These are phyloP conservation scores for Grosmannia penicillata DNA, from an alignment of 2,329 filamentous ascomycete genomes.

Conservation along the genomic window DNA sequence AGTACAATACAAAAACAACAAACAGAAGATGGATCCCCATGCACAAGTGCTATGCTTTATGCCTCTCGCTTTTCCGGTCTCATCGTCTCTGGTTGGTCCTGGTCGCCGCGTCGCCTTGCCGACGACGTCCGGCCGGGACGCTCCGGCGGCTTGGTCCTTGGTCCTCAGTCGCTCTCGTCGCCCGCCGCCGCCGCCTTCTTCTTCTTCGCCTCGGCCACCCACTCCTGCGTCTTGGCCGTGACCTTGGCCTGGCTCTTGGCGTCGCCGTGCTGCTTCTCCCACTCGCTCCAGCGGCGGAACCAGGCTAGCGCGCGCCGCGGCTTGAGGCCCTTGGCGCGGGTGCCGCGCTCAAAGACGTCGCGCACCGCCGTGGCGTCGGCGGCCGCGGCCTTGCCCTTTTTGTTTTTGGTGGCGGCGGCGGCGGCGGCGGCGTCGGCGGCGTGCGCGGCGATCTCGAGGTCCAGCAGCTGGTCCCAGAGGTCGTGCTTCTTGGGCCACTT, in stretches of 20 bases:
- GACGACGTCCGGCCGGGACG: background rate
- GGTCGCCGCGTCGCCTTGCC: too few species aligned
- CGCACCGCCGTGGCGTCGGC: constrained; percentile 42
- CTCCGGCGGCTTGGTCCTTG: background rate
- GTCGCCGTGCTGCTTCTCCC: constrained; percentile 64
- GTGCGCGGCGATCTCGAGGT: constrained; percentile 58
- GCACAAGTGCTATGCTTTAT: too few species aligned
- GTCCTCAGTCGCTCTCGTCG: background rate
- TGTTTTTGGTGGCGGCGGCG: too few species aligned
- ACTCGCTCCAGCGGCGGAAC: constrained; percentile 85
- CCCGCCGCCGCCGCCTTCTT: constrained; percentile 15
- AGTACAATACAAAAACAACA: too few species aligned
- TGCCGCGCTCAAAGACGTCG: constrained; percentile 69
- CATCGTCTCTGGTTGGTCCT: too few species aligned
- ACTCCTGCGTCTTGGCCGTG: constrained; percentile 55
- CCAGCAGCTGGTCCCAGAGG: constrained; percentile 83
- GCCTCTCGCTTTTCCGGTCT: too few species aligned
- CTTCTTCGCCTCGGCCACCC: constrained; percentile 35
- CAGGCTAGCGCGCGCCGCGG: constrained; percentile 69
- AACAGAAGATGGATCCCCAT: too few species aligned
- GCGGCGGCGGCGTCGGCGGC: too few species aligned
- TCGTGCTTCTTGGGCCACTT: constrained; percentile 83
- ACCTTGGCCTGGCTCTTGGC: constrained; percentile 57
- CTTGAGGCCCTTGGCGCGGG: constrained; percentile 57
- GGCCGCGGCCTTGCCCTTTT: constrained; percentile 34